These are phyloP conservation scores for Xylaria longipes DNA, from an alignment of 495 filamentous ascomycete genomes.

Conservation along the genomic window DNA sequence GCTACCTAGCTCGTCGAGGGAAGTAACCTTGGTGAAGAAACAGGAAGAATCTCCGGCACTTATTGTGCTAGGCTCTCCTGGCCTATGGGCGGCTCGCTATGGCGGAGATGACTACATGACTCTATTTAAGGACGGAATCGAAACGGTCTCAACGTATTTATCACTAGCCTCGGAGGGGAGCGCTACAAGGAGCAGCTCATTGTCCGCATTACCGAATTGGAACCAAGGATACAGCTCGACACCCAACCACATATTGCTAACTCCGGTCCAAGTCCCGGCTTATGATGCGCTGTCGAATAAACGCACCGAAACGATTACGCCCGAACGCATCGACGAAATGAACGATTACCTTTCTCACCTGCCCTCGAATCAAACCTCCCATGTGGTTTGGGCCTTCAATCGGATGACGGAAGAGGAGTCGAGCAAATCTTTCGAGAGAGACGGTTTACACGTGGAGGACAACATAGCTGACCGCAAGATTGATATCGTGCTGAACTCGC, in stretches of 20 bases:
- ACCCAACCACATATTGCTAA: slow-evolving; percentile 53
- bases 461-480: slow-evolving; percentile 55
- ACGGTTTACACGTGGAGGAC: slow-evolving; percentile 61
- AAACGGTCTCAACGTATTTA: slow-evolving; percentile 47
- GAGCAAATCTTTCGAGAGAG: slow-evolving; percentile 48
- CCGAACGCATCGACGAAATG: slow-evolving; percentile 59
- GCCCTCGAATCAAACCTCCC: slow-evolving; percentile 46
- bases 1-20: slow-evolving; percentile 12
- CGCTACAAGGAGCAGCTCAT: slow-evolving; percentile 20
- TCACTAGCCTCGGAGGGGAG: slow-evolving; percentile 26
- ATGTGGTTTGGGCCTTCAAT: slow-evolving; percentile 60
- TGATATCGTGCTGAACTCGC: slow-evolving; percentile 63
- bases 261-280: slow-evolving; percentile 61
- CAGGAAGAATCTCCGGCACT: slow-evolving; percentile 38
- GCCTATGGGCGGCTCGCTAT: slow-evolving; percentile 64
- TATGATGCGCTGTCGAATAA: slow-evolving; percentile 56
- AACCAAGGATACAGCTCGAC: slow-evolving; percentile 17
- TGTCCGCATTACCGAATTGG: slow-evolving; percentile 18
- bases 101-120: slow-evolving; percentile 52
- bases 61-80: slow-evolving; percentile 56
- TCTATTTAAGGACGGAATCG: slow-evolving; percentile 55
- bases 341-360: slow-evolving; percentile 60
- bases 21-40: slow-evolving; percentile 22
- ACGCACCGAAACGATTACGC: slow-evolving; percentile 55
- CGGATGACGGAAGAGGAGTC: slow-evolving; percentile 47